Base-by-base conservation (phyloP, 1,284 basidiomycete species). In the Trametes sp. region DNA sequence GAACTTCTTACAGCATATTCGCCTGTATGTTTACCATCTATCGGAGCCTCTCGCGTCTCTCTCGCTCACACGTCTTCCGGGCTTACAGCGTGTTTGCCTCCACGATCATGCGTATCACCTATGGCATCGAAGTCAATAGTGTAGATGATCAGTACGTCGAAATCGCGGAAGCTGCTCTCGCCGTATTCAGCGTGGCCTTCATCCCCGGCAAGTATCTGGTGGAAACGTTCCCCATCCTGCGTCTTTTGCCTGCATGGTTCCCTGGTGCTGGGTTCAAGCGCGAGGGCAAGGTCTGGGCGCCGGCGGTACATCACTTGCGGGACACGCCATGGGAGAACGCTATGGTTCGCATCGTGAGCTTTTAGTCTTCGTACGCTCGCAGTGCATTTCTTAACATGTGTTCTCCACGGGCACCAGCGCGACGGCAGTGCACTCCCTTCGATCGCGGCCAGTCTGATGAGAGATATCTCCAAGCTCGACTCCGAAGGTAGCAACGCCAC, bases 231-330 rank as follows among this genome's bases (percentile, higher is more conserved):
- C 54, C 58, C 4, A 24, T 38, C 13, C 51, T 64, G 4, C 24
- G 36, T 2, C 36, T 48, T 26, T 19, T 64, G 5, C 58, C 62
- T 1, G 31, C 58, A 4, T 64, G 62, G 62, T 29, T 64, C 29
- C 62, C 58, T 2, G 58, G 58, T 4, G 58, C 58, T 0, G n/a
- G 26, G 7, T 56, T 54, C 19, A 54, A 58, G 23, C 33, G 38
- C 8, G 21, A 52, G 5, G 24, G 35, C 4, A 28, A 21, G 16
- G 26, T 28, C 1, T 50, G 26, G 50, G 24, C 11, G 8, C 11
- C 24, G 14, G 21, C 13, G 13, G 31, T 13, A 24, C 38, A 21
- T 21, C 23, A 9, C 23, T 24, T 46, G 46, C 14, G 46, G 29
- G 31, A 51, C 24, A 29, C 21, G 8, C 16, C 11, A 6, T 26